These are phyloP conservation scores for Pichia scutulata DNA, from an alignment of 805 yeast genomes.

Conservation along the genomic window DNA sequence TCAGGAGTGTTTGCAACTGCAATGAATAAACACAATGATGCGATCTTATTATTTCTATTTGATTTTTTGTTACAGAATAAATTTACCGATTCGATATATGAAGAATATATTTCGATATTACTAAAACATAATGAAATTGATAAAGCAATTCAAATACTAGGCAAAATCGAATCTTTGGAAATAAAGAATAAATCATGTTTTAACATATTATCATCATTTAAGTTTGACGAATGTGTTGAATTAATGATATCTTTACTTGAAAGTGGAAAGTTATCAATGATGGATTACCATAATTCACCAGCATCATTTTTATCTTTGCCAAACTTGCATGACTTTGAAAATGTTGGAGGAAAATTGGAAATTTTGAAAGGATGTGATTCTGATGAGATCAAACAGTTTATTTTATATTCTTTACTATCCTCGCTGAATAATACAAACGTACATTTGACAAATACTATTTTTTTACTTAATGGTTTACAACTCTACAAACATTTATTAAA, in stretches of 20 bases:
- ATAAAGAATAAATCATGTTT: constrained; percentile 4
- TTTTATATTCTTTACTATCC: constrained; percentile 14
- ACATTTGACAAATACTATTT: constrained; percentile 15
- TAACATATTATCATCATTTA: constrained; percentile 8
- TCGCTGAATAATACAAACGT: constrained; percentile 15
- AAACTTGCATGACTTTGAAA: constrained; percentile 7
- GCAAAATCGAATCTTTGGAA: constrained; percentile 4
- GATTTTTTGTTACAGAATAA: not conserved
- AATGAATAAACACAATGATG: not conserved
- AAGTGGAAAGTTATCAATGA: not conserved
- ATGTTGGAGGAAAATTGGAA: constrained; percentile 3
- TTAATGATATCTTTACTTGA: not conserved
- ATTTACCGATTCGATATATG: constrained; percentile 8
- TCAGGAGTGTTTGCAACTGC: not conserved
- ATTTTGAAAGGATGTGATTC: not conserved
- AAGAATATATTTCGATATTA: constrained; percentile 7
- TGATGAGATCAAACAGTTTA: constrained; percentile 8
- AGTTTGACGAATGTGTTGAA: constrained; percentile 3
- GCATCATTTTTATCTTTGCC: constrained; percentile 5
- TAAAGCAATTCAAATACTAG: constrained; percentile 7
- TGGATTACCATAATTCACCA: constrained; percentile 8
- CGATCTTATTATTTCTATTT: not conserved
- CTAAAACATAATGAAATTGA: constrained; percentile 7
- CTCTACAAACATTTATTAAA: constrained; percentile 7
- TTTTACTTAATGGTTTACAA: constrained; percentile 10